Base-by-base conservation (phyloP, 345 rosid genomes). In the Capsella bursapastoris region DNA sequence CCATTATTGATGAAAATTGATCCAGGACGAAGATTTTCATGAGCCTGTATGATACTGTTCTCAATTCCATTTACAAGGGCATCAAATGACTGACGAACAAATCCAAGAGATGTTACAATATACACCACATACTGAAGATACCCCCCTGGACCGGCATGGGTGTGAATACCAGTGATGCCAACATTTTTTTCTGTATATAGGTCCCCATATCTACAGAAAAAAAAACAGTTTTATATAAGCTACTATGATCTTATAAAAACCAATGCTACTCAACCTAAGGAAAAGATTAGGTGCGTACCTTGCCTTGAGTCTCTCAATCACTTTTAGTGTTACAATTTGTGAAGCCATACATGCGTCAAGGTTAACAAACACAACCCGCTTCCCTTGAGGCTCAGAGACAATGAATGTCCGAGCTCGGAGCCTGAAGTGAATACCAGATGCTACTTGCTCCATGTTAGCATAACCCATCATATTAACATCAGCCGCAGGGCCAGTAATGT, bases 401-500 rank as follows among this genome's bases (percentile, higher is more conserved):
- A 95, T 89, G 74, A 92, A 95, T 0, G 96, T 41, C 8, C 98
- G 88, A 49, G 98, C 96, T 0, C 94, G 90, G 78, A 95, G 77
- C 87, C 99, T 83, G 80, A 95, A 86, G 86, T 95, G 99, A 78
- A 95, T 38, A 34, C 99, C 98, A 0, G 96, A 88, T 8, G 97
- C 80, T 48, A 79, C 79, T 84, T 95, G 99, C 34, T 88, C 98
- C 50, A 80, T 80, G 70, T 90, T 86, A 50, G 99, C 96, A 74
- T 89, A 95, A 11, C 98, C 99, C 99, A 95, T 95, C 98, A 95
- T 88, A 70, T 92, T 95, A 9, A 95, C 99, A 85, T 95, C 96
- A 52, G 99, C 98, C 0, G 97, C 99, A 1, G 98, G 99, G 53
- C 98, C 97, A n/a, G 96, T 90, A 61, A 95, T 92, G 86, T 95